phyloP scores from a whole-genome alignment of 345 rosid genomes.

The Microcos paniculata region DNA sequence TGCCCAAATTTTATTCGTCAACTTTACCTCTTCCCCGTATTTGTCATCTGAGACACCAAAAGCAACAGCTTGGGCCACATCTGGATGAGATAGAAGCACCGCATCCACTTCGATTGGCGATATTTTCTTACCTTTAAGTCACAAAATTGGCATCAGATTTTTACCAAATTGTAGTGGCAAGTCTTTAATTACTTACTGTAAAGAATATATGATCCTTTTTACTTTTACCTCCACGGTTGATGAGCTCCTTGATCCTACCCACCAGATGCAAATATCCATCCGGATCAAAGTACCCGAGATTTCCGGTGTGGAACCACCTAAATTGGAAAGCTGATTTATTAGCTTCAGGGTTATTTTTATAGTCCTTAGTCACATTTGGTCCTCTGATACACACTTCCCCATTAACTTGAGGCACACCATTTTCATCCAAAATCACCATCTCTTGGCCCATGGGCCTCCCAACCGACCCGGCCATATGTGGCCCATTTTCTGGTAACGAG shows the following conservation, averaged over 20 bases:
- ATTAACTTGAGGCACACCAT: conserved; percentile 49
- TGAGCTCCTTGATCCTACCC: conserved; percentile 71
- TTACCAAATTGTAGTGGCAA: too few relatives aligned
- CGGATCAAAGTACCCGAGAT: conserved; percentile 47
- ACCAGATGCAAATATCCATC: conserved; percentile 63
- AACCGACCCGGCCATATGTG: conserved; percentile 78
- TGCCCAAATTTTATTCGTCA: too few relatives aligned
- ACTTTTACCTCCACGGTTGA: conserved; percentile 61
- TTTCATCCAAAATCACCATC: conserved; percentile 67
- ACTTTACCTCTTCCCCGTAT: conserved; percentile 51
- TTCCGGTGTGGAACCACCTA: conserved; percentile 74
- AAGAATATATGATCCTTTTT: too few relatives aligned
- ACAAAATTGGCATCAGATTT: too few relatives aligned
- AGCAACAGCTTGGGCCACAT: conserved; percentile 40
- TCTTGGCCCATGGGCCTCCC: conserved; percentile 87
- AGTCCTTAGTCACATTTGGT: conserved; percentile 55
- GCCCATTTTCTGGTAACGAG: conserved; percentile 78
- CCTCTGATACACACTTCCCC: conserved; percentile 85
- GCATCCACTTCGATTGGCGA: conserved; percentile 58
- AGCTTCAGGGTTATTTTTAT: conserved; percentile 63
- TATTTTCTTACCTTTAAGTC: conserved; percentile 41
- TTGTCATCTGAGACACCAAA: conserved; percentile 51
- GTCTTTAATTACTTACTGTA: too few relatives aligned
- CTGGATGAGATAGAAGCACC: conserved; percentile 41
- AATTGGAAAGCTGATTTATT: conserved; percentile 52